Evolutionary conservation across 2,329 filamentous ascomycete genomes (phyloP).

Genomic region (Cercospora sojina): DNA sequence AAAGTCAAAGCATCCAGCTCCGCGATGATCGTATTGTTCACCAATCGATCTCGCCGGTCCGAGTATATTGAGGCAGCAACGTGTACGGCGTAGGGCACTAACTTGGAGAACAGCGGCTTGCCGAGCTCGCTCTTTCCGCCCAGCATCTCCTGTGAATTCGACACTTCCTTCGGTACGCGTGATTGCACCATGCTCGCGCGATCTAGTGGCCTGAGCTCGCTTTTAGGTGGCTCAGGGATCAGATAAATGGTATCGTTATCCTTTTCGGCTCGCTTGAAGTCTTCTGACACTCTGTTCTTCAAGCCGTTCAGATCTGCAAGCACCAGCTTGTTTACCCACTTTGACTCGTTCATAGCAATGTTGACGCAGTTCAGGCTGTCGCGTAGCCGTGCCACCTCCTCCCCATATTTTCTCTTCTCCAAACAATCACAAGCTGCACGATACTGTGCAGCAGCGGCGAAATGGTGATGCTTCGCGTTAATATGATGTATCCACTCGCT

Average conservation of each 20-base stretch:
- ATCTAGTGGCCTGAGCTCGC: slow-evolving; percentile 81
- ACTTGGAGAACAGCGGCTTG: slow-evolving; percentile 78
- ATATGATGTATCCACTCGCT: slow-evolving; percentile 98
- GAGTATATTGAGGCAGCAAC: slow-evolving; percentile 94
- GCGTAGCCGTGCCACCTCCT: slow-evolving; percentile 82
- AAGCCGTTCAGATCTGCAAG: slow-evolving; percentile 78
- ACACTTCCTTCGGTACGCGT: slow-evolving; percentile 76
- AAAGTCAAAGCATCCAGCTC: slow-evolving; percentile 80
- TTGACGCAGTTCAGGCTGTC: slow-evolving; percentile 81
- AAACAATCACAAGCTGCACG: slow-evolving; percentile 85
- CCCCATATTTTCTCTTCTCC: slow-evolving; percentile 91
- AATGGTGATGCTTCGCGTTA: slow-evolving; percentile 95
- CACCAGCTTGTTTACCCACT: slow-evolving; percentile 78
- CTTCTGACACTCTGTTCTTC: slow-evolving; percentile 79
- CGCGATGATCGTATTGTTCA: slow-evolving; percentile 83
- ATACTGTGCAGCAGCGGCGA: slow-evolving; percentile 92
- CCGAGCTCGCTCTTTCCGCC: slow-evolving; percentile 77
- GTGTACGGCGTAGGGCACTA: slow-evolving; percentile 95
- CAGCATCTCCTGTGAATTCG: slow-evolving; percentile 74
- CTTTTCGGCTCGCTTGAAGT: slow-evolving; percentile 87
- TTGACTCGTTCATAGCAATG: slow-evolving; percentile 80
- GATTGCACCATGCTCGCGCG: slow-evolving; percentile 84
- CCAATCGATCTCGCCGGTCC: slow-evolving; percentile 82
- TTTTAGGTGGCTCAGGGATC: slow-evolving; percentile 78
- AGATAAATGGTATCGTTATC: slow-evolving; percentile 97